Base-by-base conservation (phyloP, 176 grass and related monocot genomes). In the Triticum aestivum region DNA sequence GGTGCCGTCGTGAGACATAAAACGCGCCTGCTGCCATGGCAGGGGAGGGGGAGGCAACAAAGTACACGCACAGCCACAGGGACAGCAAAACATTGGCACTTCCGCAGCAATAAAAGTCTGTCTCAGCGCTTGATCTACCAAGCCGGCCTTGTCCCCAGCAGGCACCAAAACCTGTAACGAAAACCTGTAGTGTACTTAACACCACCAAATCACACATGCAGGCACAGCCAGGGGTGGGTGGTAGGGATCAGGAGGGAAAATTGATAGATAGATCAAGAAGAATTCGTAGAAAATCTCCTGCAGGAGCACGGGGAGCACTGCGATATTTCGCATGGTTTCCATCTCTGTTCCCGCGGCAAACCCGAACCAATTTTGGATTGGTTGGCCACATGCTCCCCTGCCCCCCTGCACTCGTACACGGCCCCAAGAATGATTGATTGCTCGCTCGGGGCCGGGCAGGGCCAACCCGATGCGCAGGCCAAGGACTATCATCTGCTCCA, bases 391-490 rank as follows among this genome's bases (percentile, higher is more conserved):
- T 90, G 85, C 89, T 45, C 80, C 80, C 89, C 80, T 90, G 89
- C 79, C 42, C 67, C 88, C 89, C 88, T 87, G 89, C 89, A 90
- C 73, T 21, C 79, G 74, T 71, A 84, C 89, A 80, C 67, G 51
- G 24, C 76, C 77, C 26, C 63, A 71, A 47, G 75, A 45, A 67
- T 84, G 75, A 87, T 78, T 77, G 71, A 71, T 69, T 52, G 78
- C 59, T 54, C 71, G 66, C 42, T 44, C 42, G 42, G 42, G 73
- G 72, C 47, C 47, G 64, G 73, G 62, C 49, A 61, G 42, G 26
- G 15, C 75, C 74, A 69, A 41, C 8, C 23, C 79, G 23, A 80
- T 32, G 24, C 79, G 26, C 70, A 73, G 37, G 18, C 6, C 20
- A 13, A 81, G 63, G 79, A 81, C 63, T 68, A 1, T 77, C 26